phyloP scores from a whole-genome alignment of 805 yeast genomes.

The Jamesozyma gamospora region DNA sequence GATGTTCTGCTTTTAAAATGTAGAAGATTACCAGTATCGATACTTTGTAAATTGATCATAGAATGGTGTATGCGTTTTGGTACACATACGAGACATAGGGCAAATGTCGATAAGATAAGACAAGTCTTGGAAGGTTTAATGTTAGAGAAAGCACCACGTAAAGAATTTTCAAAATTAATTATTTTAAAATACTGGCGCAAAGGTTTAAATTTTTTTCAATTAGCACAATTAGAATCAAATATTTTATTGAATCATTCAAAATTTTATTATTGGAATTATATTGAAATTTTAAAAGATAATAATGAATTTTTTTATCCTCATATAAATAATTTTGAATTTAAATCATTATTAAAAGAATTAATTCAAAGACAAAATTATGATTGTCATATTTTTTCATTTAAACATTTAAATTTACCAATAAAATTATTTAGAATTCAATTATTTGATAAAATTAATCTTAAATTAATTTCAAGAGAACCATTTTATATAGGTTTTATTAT shows the following conservation, averaged over 20 bases:
- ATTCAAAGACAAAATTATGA: background rate
- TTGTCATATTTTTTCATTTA: conserved; percentile 46
- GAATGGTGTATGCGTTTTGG: conserved; percentile 19
- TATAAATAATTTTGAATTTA: background rate
- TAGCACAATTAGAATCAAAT: conserved; percentile 64
- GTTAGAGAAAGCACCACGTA: conserved; percentile 9
- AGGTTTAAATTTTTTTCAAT: conserved; percentile 35
- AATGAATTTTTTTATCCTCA: conserved; percentile 1
- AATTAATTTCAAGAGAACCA: conserved; percentile 38
- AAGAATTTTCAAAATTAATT: conserved; percentile 9
- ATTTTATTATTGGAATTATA: conserved; percentile 30
- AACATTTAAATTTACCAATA: conserved; percentile 55
- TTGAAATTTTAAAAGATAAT: conserved; percentile 1
- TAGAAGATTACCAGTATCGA: conserved; percentile 12
- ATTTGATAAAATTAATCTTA: conserved; percentile 34
- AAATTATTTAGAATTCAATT: conserved; percentile 57
- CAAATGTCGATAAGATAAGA: background rate
- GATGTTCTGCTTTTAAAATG: conserved; percentile 12
- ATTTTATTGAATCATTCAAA: conserved; percentile 49
- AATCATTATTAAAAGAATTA: background rate
- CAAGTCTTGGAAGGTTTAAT: conserved; percentile 7
- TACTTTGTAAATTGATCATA: conserved; percentile 12
- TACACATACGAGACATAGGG: background rate
- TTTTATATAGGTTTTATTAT: conserved; percentile 57
- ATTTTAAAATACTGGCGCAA: conserved; percentile 17